These are phyloP conservation scores for Penicillium sp. DNA, from an alignment of 2,329 filamentous ascomycete genomes.

Conservation along the genomic window DNA sequence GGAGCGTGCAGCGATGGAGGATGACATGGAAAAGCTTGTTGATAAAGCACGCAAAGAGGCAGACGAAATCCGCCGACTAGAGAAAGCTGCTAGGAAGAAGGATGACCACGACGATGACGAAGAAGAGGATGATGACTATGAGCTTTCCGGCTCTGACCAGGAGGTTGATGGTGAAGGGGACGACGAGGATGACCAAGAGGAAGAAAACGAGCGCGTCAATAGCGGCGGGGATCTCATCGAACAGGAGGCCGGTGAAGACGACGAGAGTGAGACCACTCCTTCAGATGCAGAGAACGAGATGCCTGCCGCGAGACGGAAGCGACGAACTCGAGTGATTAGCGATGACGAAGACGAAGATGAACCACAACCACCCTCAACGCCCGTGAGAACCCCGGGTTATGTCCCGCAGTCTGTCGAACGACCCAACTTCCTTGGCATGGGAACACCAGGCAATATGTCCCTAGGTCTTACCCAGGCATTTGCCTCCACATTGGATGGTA, in stretches of 20 bases:
- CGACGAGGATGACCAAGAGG: slow-evolving; percentile 33
- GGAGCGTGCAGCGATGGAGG: slow-evolving; percentile 77
- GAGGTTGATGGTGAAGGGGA: slow-evolving; percentile 40
- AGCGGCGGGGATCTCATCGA: slow-evolving; percentile 24
- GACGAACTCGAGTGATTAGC: slow-evolving; percentile 58
- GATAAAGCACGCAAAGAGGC: slow-evolving; percentile 80
- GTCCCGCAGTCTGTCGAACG: slow-evolving; percentile 35
- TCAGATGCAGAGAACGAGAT: slow-evolving; percentile 46
- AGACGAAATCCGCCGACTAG: slow-evolving; percentile 71
- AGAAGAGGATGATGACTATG: slow-evolving; percentile 48
- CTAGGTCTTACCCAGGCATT: slow-evolving; percentile 87
- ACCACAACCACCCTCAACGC: slow-evolving; percentile 33
- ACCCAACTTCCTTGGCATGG: slow-evolving; percentile 66
- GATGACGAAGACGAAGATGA: slow-evolving; percentile 63
- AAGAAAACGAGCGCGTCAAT: slow-evolving; percentile 17
- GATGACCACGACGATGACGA: slow-evolving; percentile 57
- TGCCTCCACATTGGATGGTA: slow-evolving; percentile 77
- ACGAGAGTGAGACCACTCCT: slow-evolving; percentile 20
- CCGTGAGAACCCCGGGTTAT: slow-evolving; percentile 30
- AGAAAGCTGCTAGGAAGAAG: slow-evolving; percentile 69
- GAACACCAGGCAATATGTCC: slow-evolving; percentile 46
- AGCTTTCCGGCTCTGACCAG: slow-evolving; percentile 49
- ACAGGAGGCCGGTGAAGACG: slow-evolving; percentile 43
- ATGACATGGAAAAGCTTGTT: slow-evolving; percentile 82
- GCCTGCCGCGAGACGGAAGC: slow-evolving; percentile 53